Conservation (phyloP, 2,329 filamentous ascomycete species). For the Aspergillus sojae region DNA sequence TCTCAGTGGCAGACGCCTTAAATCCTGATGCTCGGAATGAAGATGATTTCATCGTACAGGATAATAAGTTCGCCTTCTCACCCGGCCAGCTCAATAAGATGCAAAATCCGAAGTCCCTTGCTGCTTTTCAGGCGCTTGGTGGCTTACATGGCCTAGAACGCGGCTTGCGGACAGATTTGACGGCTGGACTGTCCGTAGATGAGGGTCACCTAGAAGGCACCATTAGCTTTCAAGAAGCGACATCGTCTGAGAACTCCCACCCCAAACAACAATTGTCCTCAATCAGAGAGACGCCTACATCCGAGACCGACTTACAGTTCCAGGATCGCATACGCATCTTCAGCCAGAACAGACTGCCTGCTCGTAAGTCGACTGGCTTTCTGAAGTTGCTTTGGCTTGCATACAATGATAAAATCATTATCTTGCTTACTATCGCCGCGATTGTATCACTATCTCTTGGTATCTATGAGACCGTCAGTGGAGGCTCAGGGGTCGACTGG, state of each 20-base stretch:
- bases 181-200: slow-evolving; percentile 74
- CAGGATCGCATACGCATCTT: slow-evolving; percentile 63
- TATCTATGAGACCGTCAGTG: slow-evolving; percentile 66
- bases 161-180: slow-evolving; percentile 73
- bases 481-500: slow-evolving; percentile 60
- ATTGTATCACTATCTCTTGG: slow-evolving; percentile 70
- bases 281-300: slow-evolving; percentile 10
- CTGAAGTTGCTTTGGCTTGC: slow-evolving; percentile 67
- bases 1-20: slow-evolving; percentile 60
- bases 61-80: slow-evolving; percentile 84
- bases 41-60: slow-evolving; percentile 71
- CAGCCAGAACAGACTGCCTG: slow-evolving; percentile 63
- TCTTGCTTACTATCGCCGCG: slow-evolving; percentile 69
- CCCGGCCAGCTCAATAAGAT: slow-evolving; percentile 80
- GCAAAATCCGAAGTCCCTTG: slow-evolving; percentile 83
- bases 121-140: slow-evolving; percentile 79
- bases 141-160: slow-evolving; percentile 77
- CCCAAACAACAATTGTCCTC: slow-evolving; percentile 11
- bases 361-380: slow-evolving; percentile 65
- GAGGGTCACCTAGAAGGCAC: slow-evolving; percentile 67
- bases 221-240: slow-evolving; percentile 74
- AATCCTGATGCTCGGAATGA: slow-evolving; percentile 76
- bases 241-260: slow-evolving; percentile 29
- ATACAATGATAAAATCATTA: slow-evolving; percentile 74
- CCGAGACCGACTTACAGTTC: slow-evolving; percentile 39